phyloP scores from a whole-genome alignment of 2,329 filamentous ascomycete genomes.

The Curvularia verruculosa region DNA sequence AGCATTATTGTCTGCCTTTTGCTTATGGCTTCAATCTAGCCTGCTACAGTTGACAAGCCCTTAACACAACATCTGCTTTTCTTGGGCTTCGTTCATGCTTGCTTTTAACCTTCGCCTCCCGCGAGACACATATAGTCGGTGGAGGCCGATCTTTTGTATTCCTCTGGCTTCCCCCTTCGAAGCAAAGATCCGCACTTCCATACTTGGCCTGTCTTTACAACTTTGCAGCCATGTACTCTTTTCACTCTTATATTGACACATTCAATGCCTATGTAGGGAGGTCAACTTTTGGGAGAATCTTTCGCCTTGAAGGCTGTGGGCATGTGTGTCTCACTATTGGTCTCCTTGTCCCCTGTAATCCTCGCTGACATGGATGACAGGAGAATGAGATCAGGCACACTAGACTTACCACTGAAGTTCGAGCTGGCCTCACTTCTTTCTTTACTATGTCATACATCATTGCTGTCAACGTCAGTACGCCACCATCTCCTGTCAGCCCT shows the following conservation, averaged over 20 bases:
- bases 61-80: slow-evolving; percentile 12
- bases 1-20: slow-evolving; percentile 7
- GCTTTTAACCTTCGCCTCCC: slow-evolving; percentile 15
- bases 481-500: not conserved
- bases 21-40: slow-evolving; percentile 20
- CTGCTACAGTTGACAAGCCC: slow-evolving; percentile 1
- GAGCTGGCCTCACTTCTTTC: slow-evolving; percentile 77
- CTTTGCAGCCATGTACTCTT: slow-evolving; percentile 30
- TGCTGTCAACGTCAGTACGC: slow-evolving; percentile 34
- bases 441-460: slow-evolving; percentile 55
- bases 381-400: slow-evolving; percentile 73
- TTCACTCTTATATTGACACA: slow-evolving; percentile 24
- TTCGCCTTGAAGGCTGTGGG: slow-evolving; percentile 80
- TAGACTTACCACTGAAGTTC: slow-evolving; percentile 82
- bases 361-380: slow-evolving; percentile 50
- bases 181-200: slow-evolving; percentile 13
- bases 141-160: slow-evolving; percentile 1
- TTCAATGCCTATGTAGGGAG: slow-evolving; percentile 35
- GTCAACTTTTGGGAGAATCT: slow-evolving; percentile 55
- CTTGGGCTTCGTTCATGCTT: slow-evolving; percentile 19
- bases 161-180: slow-evolving; percentile 4
- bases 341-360: not conserved
- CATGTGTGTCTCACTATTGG: slow-evolving; percentile 65
- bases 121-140: slow-evolving; percentile 15
- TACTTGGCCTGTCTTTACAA: slow-evolving; percentile 1